Conservation (phyloP, 306 rosid genomes). For the Arachis stenosperma region DNA sequence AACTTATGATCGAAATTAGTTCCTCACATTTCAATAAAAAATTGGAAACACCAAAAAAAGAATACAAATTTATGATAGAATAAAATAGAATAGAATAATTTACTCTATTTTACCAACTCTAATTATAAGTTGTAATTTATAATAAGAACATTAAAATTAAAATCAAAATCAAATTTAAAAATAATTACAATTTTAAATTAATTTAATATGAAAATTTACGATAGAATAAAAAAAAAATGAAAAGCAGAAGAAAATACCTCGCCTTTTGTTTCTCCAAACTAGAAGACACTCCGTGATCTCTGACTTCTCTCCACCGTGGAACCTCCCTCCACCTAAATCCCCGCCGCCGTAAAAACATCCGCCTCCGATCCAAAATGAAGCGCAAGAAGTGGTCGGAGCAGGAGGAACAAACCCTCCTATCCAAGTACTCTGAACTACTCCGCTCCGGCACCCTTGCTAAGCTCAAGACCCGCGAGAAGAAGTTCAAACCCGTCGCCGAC, state of each 20-base stretch:
- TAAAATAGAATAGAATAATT: too few species aligned
- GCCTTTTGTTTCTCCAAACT: neutral
- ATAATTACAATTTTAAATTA: too few species aligned
- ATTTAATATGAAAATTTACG: too few species aligned
- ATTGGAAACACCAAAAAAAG: too few species aligned
- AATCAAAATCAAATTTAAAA: too few species aligned
- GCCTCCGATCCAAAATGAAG: slow-evolving; percentile 56
- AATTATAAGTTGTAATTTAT: too few species aligned
- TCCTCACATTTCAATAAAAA: too few species aligned
- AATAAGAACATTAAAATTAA: too few species aligned
- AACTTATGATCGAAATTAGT: too few species aligned
- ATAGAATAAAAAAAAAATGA: too few species aligned
- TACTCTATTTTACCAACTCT: too few species aligned
- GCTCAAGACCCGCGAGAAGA: slow-evolving; percentile 95
- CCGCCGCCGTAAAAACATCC: neutral
- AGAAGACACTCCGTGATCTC: neutral
- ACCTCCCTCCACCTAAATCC: neutral
- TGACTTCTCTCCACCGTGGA: neutral
- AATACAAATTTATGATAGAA: too few species aligned
- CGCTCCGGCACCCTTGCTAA: slow-evolving; percentile 66
- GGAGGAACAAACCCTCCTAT: slow-evolving; percentile 81
- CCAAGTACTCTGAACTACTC: slow-evolving; percentile 74
- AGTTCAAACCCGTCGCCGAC: slow-evolving; percentile 93
- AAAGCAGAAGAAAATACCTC: neutral
- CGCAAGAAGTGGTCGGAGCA: slow-evolving; percentile 94